phyloP scores from a whole-genome alignment of 2,329 filamentous ascomycete species.

The Colletotrichum echinochloae region DNA sequence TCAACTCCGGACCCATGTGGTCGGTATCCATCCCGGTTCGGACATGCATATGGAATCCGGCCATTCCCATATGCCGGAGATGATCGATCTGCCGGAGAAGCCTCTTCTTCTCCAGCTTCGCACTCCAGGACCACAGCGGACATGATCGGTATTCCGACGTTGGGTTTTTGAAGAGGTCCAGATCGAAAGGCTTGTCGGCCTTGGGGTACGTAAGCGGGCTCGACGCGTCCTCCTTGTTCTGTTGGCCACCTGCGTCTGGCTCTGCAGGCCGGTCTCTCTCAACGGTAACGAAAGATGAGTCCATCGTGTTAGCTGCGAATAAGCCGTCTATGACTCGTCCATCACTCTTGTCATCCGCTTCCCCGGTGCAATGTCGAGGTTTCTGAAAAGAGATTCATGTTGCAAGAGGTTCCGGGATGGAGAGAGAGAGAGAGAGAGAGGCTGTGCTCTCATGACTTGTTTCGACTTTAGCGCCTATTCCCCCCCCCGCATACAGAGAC shows the following conservation, averaged over 20 bases:
- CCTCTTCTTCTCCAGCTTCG: constrained; percentile 45
- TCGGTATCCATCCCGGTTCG: constrained; percentile 49
- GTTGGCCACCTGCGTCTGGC: background rate
- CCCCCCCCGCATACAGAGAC: constrained; percentile 27
- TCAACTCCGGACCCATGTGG: constrained; percentile 49
- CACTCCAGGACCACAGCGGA: constrained; percentile 49
- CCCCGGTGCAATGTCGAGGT: background rate
- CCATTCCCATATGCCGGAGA: constrained; percentile 49
- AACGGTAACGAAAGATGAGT: constrained; percentile 20
- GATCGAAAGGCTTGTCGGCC: constrained; percentile 42
- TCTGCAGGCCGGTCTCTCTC: background rate
- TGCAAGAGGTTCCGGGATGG: constrained; percentile 4
- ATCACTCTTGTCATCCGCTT: background rate
- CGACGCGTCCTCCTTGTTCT: background rate
- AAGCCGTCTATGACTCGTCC: background rate
- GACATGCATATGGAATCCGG: constrained; percentile 50
- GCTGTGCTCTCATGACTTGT: constrained; percentile 39
- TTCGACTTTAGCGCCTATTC: constrained; percentile 31
- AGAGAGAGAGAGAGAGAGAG: too few relatives aligned
- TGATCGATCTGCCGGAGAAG: constrained; percentile 48
- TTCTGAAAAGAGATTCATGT: background rate
- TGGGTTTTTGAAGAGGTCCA: constrained; percentile 46
- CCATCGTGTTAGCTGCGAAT: constrained; percentile 10
- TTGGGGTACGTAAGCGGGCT: constrained; percentile 49
- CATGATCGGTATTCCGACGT: constrained; percentile 49